These are phyloP conservation scores for Zygoascus tannicola DNA, from an alignment of 805 yeast species.

Conservation along the genomic window DNA sequence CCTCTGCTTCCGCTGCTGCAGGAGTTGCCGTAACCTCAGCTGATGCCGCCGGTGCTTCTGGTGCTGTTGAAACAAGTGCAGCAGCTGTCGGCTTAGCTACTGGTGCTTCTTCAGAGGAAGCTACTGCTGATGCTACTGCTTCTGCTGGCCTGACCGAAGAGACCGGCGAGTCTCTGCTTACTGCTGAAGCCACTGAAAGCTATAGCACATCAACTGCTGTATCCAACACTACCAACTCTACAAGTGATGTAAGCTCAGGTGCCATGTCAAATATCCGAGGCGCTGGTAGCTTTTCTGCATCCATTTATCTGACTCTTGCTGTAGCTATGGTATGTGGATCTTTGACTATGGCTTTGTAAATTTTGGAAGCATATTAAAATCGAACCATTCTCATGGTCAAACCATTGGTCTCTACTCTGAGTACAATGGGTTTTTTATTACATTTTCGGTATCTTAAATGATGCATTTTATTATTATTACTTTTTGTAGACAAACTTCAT, in stretches of 20 bases:
- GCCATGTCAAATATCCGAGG: neutral
- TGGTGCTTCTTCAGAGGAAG: constrained; percentile 12
- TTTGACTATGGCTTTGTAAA: neutral
- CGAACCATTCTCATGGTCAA: neutral
- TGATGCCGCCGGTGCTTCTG: constrained; percentile 7
- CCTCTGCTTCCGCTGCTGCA: constrained; percentile 5
- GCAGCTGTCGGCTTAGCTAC: constrained; percentile 4
- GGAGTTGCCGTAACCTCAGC: constrained; percentile 3
- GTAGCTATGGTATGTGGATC: constrained; percentile 1
- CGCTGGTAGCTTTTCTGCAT: neutral
- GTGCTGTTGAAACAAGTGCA: neutral
- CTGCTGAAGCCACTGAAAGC: constrained; percentile 8
- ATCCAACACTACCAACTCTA: constrained; percentile 5
- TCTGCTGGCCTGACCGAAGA: constrained; percentile 6
- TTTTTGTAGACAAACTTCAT: too few species aligned
- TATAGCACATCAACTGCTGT: constrained; percentile 7
- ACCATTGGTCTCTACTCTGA: neutral
- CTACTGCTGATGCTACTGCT: constrained; percentile 7
- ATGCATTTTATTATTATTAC: too few species aligned
- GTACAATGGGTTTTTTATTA: too few species aligned
- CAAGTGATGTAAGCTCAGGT: constrained; percentile 5
- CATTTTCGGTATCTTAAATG: too few species aligned
- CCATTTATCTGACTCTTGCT: neutral
- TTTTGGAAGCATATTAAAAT: too few species aligned
- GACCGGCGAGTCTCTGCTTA: constrained; percentile 9